Conservation (phyloP, 805 yeast genomes). For the Pichia cephalocereana region DNA sequence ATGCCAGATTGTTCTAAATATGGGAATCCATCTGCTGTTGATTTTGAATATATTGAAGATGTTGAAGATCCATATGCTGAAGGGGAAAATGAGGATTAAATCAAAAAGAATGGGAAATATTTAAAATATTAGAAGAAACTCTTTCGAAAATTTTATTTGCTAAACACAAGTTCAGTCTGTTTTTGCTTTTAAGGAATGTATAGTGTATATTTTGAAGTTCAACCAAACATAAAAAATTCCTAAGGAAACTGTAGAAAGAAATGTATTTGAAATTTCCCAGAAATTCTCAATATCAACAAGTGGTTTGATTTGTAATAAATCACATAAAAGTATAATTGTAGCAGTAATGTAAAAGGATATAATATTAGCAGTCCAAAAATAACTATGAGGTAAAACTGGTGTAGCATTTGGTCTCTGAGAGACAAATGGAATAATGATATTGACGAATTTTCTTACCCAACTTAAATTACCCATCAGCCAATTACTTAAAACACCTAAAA, state of each 20-base stretch:
- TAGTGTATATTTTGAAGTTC: conserved; percentile 39
- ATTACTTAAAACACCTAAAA: conserved; percentile 53
- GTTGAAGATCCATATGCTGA: not conserved
- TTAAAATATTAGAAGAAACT: too few species aligned
- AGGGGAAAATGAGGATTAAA: conserved; percentile 1
- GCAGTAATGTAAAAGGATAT: conserved; percentile 45
- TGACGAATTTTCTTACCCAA: conserved; percentile 35
- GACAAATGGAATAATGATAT: conserved; percentile 16
- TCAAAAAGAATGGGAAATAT: not conserved
- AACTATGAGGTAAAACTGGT: conserved; percentile 37
- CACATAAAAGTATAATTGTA: conserved; percentile 43
- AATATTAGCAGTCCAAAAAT: conserved; percentile 43
- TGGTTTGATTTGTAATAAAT: conserved; percentile 35
- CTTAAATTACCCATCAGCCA: conserved; percentile 69
- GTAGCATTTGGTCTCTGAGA: conserved; percentile 20
- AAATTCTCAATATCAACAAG: conserved; percentile 69
- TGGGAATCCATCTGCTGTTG: not conserved
- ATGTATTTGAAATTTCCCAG: conserved; percentile 71
- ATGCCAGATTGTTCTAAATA: conserved; percentile 31
- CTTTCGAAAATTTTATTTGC: not conserved
- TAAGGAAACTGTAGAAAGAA: conserved; percentile 70
- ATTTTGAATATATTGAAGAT: not conserved
- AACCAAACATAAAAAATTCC: conserved; percentile 76
- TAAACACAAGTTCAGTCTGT: conserved; percentile 2
- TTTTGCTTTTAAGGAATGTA: conserved; percentile 14